Conservation (phyloP, 495 filamentous ascomycete species). For the Penicillium coprophilum region DNA sequence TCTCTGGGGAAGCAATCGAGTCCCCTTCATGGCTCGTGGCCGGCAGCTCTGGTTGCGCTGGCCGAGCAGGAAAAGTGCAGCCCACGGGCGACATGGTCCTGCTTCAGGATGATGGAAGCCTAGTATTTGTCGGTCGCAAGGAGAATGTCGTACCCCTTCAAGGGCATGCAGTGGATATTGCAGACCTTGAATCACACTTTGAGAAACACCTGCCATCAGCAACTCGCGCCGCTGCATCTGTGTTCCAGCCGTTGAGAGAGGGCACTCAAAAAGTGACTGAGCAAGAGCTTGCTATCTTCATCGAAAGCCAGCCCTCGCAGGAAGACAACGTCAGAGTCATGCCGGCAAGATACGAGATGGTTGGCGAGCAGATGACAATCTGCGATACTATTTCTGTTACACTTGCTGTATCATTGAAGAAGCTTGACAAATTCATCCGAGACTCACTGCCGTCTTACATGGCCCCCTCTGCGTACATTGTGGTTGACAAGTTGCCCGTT, state of each 20-base stretch:
- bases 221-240: slow-evolving; percentile 27
- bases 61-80: slow-evolving; percentile 30
- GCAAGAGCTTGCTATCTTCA: slow-evolving; percentile 29
- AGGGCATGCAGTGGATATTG: slow-evolving; percentile 38
- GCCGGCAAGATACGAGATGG: slow-evolving; percentile 20
- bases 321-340: slow-evolving; percentile 27
- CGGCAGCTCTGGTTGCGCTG: slow-evolving; percentile 29
- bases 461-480: slow-evolving; percentile 39
- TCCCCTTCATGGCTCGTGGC: slow-evolving; percentile 37
- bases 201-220: slow-evolving; percentile 27
- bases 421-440: slow-evolving; percentile 36
- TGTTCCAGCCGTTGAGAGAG: slow-evolving; percentile 21
- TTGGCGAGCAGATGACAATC: slow-evolving; percentile 8
- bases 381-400: slow-evolving; percentile 21
- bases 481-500: slow-evolving; percentile 31
- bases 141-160: slow-evolving; percentile 31
- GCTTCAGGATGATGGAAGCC: slow-evolving; percentile 28
- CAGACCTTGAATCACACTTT: slow-evolving; percentile 34
- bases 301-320: slow-evolving; percentile 27
- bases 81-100: slow-evolving; percentile 38
- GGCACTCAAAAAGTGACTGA: slow-evolving; percentile 7
- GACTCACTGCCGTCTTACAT: slow-evolving; percentile 44
- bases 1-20: slow-evolving; percentile 26
- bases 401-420: slow-evolving; percentile 31
- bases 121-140: slow-evolving; percentile 35